Percentiles rank a stretch among this genome's conserved stretches.
Evolutionary conservation across 1,139 yeast genomes (phyloP).

Genomic region (Sugiyamaella japonica): DNA sequence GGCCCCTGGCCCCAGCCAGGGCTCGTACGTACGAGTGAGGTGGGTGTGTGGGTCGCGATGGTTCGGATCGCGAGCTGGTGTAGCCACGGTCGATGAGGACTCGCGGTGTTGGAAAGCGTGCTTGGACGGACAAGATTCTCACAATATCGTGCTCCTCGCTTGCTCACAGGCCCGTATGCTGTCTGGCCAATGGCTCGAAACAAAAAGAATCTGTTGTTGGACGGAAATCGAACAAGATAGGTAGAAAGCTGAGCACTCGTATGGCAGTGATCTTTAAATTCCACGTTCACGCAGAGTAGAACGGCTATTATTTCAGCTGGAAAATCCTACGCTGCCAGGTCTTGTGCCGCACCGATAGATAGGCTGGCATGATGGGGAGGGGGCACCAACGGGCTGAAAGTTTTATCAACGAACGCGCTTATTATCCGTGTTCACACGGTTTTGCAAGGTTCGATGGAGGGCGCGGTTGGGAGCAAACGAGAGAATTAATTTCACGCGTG

Average conservation of each 20-base stretch:
- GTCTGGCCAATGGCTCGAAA: neutral
- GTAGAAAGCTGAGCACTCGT: neutral
- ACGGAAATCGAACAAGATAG: neutral
- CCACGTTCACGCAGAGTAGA: neutral
- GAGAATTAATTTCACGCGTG: conserved; percentile 2
- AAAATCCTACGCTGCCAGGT: neutral
- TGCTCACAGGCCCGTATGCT: neutral
- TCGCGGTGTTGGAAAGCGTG: too few species aligned
- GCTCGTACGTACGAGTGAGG: too few species aligned
- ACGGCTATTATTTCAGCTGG: neutral
- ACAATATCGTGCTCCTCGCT: too few species aligned
- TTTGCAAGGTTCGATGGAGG: neutral
- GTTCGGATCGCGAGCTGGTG: too few species aligned
- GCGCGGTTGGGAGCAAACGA: neutral
- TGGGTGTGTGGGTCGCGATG: too few species aligned
- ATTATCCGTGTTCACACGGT: neutral
- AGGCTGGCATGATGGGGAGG: neutral
- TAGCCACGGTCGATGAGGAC: too few species aligned
- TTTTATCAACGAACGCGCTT: neutral
- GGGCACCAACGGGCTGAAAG: neutral
- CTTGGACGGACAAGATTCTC: too few species aligned
- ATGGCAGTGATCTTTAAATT: neutral
- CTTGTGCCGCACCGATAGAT: neutral
- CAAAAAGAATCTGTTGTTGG: neutral
- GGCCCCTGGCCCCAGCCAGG: too few species aligned